Evolutionary conservation across 345 rosid species (phyloP), one percentile per base, ranked within the genome.

Genomic region (Salix arbutifolia): DNA sequence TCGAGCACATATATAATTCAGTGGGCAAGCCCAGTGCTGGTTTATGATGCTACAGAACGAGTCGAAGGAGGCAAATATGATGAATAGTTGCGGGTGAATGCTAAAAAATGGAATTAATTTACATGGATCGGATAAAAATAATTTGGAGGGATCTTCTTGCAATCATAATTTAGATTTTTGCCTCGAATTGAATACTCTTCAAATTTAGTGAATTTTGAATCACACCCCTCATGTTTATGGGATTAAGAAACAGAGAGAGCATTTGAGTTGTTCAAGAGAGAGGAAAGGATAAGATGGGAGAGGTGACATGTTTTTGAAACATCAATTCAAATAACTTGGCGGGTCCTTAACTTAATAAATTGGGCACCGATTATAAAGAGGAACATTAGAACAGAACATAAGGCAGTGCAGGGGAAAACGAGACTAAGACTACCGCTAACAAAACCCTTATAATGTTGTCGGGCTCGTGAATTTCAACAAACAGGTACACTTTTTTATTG

Each of bases 331-430:
- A 73, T 69, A 76, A 76, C 52, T 40, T 40, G 50, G 77, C 50
- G 65, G 58, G 65, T 44, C 13, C 64, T 14, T 19, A 61, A n/a
- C 58, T 67, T 61, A 75, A 71, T 67, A 28, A 71, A 68, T 65
- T 74, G 72, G 75, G 62, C 37, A 58, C 75, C 8, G 58, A 37
- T 35, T 35, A 33, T 35, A 33, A 18, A 53, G 48, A 44, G 31
- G 4, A 65, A 78, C 71, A 70, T 73, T 14, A 69, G 53, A 81
- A 79, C 53, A 78, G 53, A 50, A 37, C 74, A 76, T 42, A 56
- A 40, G 69, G 69, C 76, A 83, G 74, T 85, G 79, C 84, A 78
- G 87, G 87, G 80, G 52, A 46, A 70, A 28, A 33, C 46, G 73
- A 58, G 64, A 65, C 28, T 23, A 23, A 23, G 64, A 58, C 64